Evolutionary conservation across 495 filamentous ascomycete genomes (phyloP).

Genomic region (Aspergillus funiculosus): DNA sequence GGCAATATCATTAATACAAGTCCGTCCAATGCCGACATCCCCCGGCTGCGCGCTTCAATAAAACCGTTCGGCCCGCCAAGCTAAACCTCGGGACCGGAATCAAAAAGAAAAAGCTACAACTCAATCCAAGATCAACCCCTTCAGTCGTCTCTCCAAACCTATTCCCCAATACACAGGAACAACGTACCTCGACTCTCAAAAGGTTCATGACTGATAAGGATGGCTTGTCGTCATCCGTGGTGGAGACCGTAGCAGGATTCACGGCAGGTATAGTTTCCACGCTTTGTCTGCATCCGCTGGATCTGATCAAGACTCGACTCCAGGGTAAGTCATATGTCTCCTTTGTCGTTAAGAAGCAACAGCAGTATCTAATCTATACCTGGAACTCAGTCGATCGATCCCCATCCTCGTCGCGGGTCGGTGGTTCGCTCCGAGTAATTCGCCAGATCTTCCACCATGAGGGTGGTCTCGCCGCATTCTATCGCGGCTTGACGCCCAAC

Average conservation of each 20-base stretch:
- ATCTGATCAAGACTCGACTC: slow-evolving; percentile 92
- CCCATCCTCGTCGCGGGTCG: slow-evolving; percentile 38
- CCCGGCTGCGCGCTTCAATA: background rate
- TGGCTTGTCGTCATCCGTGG: slow-evolving; percentile 64
- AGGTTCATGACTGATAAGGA: slow-evolving; percentile 45
- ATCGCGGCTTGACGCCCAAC: slow-evolving; percentile 86
- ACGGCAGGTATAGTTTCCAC: slow-evolving; percentile 82
- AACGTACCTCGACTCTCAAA: background rate
- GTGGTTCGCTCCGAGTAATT: slow-evolving; percentile 51
- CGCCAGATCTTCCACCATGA: slow-evolving; percentile 52
- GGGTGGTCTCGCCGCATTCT: slow-evolving; percentile 61
- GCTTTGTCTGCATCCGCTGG: slow-evolving; percentile 65
- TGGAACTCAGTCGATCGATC: slow-evolving; percentile 38
- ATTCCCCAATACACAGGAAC: background rate
- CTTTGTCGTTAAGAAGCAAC: background rate
- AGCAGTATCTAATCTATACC: background rate
- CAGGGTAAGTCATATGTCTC: slow-evolving; percentile 53
- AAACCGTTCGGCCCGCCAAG: slow-evolving; percentile 10
- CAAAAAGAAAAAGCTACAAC: slow-evolving; percentile 1
- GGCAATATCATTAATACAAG: too few relatives aligned
- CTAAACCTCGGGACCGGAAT: slow-evolving; percentile 4
- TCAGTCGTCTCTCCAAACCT: background rate
- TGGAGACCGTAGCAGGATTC: slow-evolving; percentile 88
- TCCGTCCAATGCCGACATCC: background rate
- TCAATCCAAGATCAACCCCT: background rate